Conservation (phyloP, 2,329 filamentous ascomycete species). For the Sclerotiophoma versabilis region DNA sequence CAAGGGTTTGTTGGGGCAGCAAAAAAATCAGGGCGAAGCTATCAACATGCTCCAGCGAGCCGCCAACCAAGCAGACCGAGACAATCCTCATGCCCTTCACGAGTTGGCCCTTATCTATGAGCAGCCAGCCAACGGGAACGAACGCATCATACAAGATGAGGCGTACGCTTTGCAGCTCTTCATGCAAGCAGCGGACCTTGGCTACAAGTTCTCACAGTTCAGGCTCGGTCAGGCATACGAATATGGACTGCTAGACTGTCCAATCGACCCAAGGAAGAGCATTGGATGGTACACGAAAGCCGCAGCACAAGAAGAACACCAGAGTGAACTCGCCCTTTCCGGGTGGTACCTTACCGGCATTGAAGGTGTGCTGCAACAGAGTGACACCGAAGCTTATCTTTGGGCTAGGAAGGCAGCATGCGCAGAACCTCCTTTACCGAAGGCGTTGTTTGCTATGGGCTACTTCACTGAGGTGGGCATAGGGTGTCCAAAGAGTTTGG, state of each 20-base stretch:
- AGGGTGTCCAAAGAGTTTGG: constrained; percentile 81
- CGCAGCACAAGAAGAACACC: constrained; percentile 91
- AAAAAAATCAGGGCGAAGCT: constrained; percentile 81
- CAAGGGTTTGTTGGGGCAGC: constrained; percentile 91
- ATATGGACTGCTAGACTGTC: constrained; percentile 83
- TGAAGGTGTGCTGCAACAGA: constrained; percentile 86
- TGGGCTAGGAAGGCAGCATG: constrained; percentile 95
- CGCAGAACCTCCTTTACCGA: constrained; percentile 76
- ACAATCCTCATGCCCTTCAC: constrained; percentile 95
- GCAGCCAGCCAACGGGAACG: constrained; percentile 65
- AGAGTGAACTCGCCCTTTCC: constrained; percentile 72
- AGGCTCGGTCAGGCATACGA: constrained; percentile 87
- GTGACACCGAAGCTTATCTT: constrained; percentile 93
- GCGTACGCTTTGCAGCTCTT: constrained; percentile 82
- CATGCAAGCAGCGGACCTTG: constrained; percentile 82
- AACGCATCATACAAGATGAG: constrained; percentile 79
- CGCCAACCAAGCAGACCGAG: constrained; percentile 82
- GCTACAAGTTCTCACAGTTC: constrained; percentile 95
- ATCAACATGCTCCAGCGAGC: constrained; percentile 93
- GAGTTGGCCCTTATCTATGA: constrained; percentile 75
- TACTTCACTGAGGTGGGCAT: constrained; percentile 98
- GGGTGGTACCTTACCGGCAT: constrained; percentile 89
- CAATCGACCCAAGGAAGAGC: constrained; percentile 80
- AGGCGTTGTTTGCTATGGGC: constrained; percentile 97
- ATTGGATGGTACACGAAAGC: constrained; percentile 95